A percentile compares a stretch with the other conserved stretches of the same genome.
Conservation (phyloP, 2,329 filamentous ascomycete genomes). For the Cladosporium sp. region DNA sequence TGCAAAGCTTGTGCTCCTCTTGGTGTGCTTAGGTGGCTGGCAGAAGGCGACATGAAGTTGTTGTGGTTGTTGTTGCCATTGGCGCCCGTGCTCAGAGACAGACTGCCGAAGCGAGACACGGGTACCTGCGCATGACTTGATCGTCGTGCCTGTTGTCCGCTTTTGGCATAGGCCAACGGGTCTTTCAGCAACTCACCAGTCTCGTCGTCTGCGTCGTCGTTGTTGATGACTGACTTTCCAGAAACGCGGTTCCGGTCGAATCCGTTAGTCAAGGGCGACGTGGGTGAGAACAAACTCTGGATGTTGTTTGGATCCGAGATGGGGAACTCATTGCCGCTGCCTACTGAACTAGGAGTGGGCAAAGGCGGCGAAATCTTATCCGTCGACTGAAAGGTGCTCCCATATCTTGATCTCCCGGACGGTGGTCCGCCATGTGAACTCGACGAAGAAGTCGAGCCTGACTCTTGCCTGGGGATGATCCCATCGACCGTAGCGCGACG, state of each 20-base stretch:
- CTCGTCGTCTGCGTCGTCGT: constrained; percentile 66
- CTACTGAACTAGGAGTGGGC: constrained; percentile 43
- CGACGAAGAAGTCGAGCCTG: constrained; percentile 45
- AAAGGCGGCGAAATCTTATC: constrained; percentile 59
- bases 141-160: constrained; percentile 56
- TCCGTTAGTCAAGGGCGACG: constrained; percentile 68
- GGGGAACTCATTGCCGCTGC: constrained; percentile 55
- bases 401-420: constrained; percentile 52
- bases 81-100: constrained; percentile 66
- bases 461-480: constrained; percentile 38
- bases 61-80: constrained; percentile 29
- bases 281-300: constrained; percentile 65
- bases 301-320: constrained; percentile 52
- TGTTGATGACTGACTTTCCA: constrained; percentile 69
- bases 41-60: constrained; percentile 49
- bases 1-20: constrained; percentile 40
- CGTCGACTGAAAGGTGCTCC: constrained; percentile 57
- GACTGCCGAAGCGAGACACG: constrained; percentile 61
- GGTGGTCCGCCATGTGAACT: constrained; percentile 34
- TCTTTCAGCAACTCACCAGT: constrained; percentile 69
- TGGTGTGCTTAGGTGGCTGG: constrained; percentile 51
- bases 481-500: constrained; percentile 53
- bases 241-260: constrained; percentile 58
- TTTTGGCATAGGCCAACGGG: constrained; percentile 69
- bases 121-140: constrained; percentile 70